These are phyloP conservation scores for Mercurialis annua DNA, from an alignment of 345 rosid genomes.

Conservation along the genomic window DNA sequence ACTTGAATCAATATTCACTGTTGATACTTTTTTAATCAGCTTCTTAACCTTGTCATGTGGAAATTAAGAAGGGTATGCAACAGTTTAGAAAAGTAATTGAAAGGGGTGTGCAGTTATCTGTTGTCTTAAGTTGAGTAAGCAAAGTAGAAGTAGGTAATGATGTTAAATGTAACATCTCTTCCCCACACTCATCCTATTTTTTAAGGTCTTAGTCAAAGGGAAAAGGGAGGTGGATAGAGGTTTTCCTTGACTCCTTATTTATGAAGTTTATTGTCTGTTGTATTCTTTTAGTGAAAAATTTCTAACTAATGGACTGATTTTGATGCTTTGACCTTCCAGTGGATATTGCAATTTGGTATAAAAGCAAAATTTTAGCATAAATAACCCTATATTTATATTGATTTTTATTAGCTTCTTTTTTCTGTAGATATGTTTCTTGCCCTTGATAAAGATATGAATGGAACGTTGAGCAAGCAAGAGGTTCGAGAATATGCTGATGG, in stretches of 20 bases:
- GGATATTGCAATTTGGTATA: constrained; percentile 1
- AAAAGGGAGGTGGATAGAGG: not conserved
- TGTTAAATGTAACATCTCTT: too few relatives aligned
- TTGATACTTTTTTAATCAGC: not conserved
- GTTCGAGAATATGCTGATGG: constrained; percentile 97
- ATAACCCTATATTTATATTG: not conserved
- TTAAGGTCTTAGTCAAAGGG: not conserved
- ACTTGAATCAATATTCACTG: not conserved
- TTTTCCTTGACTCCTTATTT: not conserved
- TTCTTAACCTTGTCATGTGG: not conserved
- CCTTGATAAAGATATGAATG: constrained; percentile 91
- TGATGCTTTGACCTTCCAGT: not conserved
- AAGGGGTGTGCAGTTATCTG: not conserved
- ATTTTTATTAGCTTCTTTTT: constrained; percentile 7
- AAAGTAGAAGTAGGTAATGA: not conserved
- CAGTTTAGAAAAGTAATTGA: not conserved
- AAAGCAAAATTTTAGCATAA: not conserved
- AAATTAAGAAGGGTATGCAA: not conserved
- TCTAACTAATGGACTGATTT: not conserved
- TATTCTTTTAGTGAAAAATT: not conserved
- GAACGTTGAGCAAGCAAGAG: constrained; percentile 92
- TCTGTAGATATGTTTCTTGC: constrained; percentile 87
- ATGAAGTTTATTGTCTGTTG: not conserved
- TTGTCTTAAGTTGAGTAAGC: not conserved
- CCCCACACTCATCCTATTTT: too few relatives aligned